Percentiles rank a stretch among this genome's conserved stretches.
Conservation (phyloP, 2,329 filamentous ascomycete genomes). For the Neonectria faginata region DNA sequence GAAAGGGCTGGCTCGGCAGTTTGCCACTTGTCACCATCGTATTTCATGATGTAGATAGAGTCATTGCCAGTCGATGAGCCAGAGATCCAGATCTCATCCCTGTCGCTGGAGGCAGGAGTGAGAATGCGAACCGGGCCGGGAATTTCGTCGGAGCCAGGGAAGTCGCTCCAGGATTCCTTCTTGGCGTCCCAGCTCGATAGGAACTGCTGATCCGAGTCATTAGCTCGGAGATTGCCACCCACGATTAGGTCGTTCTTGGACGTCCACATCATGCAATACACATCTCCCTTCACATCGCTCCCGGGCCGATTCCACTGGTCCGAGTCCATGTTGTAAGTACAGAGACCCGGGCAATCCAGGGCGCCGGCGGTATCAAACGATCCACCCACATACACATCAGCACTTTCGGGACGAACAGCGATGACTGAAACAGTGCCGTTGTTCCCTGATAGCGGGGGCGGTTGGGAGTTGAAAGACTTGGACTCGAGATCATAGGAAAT, state of each 20-base stretch:
- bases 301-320: slow-evolving; percentile 86
- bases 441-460: slow-evolving; percentile 77
- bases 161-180: slow-evolving; percentile 72
- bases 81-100: slow-evolving; percentile 83
- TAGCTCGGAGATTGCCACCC: slow-evolving; percentile 79
- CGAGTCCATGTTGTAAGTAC: slow-evolving; percentile 77
- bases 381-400: slow-evolving; percentile 87
- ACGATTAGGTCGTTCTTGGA: slow-evolving; percentile 78
- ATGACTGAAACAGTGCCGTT: slow-evolving; percentile 82
- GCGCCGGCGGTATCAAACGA: slow-evolving; percentile 86
- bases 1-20: slow-evolving; percentile 73
- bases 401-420: slow-evolving; percentile 74
- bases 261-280: slow-evolving; percentile 81
- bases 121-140: slow-evolving; percentile 85
- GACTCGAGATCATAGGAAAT: slow-evolving; percentile 81
- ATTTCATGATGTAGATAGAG: slow-evolving; percentile 84
- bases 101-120: slow-evolving; percentile 77
- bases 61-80: slow-evolving; percentile 74
- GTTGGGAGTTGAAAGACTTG: slow-evolving; percentile 75
- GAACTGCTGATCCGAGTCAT: slow-evolving; percentile 69
- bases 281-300: slow-evolving; percentile 75
- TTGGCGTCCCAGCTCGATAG: slow-evolving; percentile 81
- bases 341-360: slow-evolving; percentile 84
- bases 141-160: slow-evolving; percentile 72
- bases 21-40: slow-evolving; percentile 78